phyloP scores from a whole-genome alignment of 2,329 filamentous ascomycete species.

The Coniochaeta hoffmannii region DNA sequence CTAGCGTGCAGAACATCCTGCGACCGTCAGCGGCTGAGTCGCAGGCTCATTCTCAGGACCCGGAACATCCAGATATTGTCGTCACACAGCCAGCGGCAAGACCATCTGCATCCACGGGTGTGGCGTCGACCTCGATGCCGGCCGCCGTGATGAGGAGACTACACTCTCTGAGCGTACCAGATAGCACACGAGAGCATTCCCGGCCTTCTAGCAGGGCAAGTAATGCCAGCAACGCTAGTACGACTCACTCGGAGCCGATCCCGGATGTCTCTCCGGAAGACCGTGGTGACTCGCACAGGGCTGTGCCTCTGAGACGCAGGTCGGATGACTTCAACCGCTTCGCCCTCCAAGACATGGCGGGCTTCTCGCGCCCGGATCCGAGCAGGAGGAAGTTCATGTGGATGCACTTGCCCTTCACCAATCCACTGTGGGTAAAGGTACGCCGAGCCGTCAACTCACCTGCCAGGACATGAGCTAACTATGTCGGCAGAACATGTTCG shows the following conservation, averaged over 20 bases:
- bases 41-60: conserved; percentile 8
- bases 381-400: conserved; percentile 44
- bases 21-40: conserved; percentile 9
- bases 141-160: conserved; percentile 10
- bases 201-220: conserved; percentile 22
- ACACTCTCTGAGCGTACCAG: conserved; percentile 25
- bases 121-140: conserved; percentile 9
- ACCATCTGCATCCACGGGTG: conserved; percentile 15
- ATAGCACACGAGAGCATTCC: conserved; percentile 19
- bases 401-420: conserved; percentile 51
- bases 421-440: conserved; percentile 51
- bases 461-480: conserved; percentile 3
- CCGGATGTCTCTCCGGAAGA: conserved; percentile 7
- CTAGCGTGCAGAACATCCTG: conserved; percentile 20
- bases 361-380: conserved; percentile 31
- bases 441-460: conserved; percentile 17
- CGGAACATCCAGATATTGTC: conserved; percentile 27
- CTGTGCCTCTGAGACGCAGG: conserved; percentile 6
- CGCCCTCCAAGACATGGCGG: conserved; percentile 19
- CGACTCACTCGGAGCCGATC: conserved; percentile 23
- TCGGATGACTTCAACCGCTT: conserved; percentile 1
- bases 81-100: conserved; percentile 23
- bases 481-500: conserved; percentile 20
- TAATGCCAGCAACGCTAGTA: conserved; percentile 18
- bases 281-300: background rate